These are phyloP conservation scores for Biscogniauxia sp. DNA, from an alignment of 2,329 filamentous ascomycete genomes.

Conservation along the genomic window DNA sequence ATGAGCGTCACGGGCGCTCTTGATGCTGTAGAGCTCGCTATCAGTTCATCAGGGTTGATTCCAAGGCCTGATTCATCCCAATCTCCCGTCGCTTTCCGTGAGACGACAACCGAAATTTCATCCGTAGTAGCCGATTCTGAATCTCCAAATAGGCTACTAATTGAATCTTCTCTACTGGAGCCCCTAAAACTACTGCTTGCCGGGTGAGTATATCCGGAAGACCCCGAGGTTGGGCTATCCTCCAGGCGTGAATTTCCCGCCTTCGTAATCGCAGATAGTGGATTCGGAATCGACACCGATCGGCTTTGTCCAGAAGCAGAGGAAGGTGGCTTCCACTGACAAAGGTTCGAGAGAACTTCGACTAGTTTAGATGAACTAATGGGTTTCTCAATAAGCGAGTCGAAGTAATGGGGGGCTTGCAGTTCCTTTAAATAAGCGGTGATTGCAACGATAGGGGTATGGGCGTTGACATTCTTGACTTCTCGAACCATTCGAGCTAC, in stretches of 20 bases:
- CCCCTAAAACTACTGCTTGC: constrained; percentile 69
- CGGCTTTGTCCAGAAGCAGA: constrained; percentile 45
- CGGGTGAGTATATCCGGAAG: constrained; percentile 68
- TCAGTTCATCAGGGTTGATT: constrained; percentile 63
- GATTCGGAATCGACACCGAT: constrained; percentile 50
- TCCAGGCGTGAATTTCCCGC: constrained; percentile 64
- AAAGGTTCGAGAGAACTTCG: constrained; percentile 82
- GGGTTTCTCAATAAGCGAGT: constrained; percentile 93
- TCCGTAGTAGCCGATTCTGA: constrained; percentile 76
- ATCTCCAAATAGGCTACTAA: constrained; percentile 85
- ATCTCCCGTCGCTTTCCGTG: constrained; percentile 70
- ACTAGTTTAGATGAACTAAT: constrained; percentile 89
- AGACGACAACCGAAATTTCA: constrained; percentile 73
- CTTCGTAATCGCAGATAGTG: constrained; percentile 62
- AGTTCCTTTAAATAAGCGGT: constrained; percentile 98
- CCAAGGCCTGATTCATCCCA: constrained; percentile 79
- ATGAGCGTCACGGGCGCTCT: constrained; percentile 53
- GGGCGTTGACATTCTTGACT: constrained; percentile 90
- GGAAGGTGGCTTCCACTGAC: constrained; percentile 84
- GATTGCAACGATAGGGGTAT: constrained; percentile 93
- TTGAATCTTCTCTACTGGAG: constrained; percentile 83
- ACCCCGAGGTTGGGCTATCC: constrained; percentile 81
- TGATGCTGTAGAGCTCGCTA: constrained; percentile 27
- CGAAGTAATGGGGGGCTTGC: constrained; percentile 92
- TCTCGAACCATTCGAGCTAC: constrained; percentile 97